Base-by-base conservation (phyloP, 345 rosid genomes). In the Geranium rotundifolium region DNA sequence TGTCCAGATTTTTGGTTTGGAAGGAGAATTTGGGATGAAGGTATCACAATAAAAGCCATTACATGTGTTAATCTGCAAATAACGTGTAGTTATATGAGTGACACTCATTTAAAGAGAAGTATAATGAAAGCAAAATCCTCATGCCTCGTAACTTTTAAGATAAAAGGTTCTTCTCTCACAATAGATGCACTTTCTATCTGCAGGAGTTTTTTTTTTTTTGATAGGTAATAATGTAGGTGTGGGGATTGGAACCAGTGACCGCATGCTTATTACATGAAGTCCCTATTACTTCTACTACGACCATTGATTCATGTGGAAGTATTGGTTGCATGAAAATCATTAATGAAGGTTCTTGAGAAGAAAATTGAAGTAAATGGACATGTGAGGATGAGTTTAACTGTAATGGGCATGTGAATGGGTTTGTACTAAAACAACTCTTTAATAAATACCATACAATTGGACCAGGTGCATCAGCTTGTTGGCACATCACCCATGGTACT, bases 401-500 rank as follows among this genome's bases (percentile, higher is more conserved):
- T 34, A 4, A 14, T 14, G 3, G 52, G 52, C 13, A 46, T 46
- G 52, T 14, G 16, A 57, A 57, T 12, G 60, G 58, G 54, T 16
- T 64, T 34, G 2, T 12, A 13, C 34, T 1, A 55, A 29, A 34
- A 4, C 4, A 34, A 34, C 41, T 34, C 0, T 34, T 34, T 19
- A 15, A 34, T 30, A 5, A 4, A 59, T 58, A 16, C 49, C 73
- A 66, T 72, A 85, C 90, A 54, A 82, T 65, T 23, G 87, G 87
- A 76, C 80, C 85, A 13, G 90, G 87, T 8, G 90, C 90, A 63
- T 85, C 87, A 19, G 5, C 59, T 58, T 85, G 87, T 50, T 5
- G 56, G 57, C 90, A 85, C 87, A 85, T 85, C 69, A 82, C 85
- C 87, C 90, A 85, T 1, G 90, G 90, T 7, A 82, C 85, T n/a